Percentiles rank a stretch among this genome's conserved stretches.
Evolutionary conservation across 371 early-diverging fungal species (phyloP).

Genomic region (Mucor velutinosus): DNA sequence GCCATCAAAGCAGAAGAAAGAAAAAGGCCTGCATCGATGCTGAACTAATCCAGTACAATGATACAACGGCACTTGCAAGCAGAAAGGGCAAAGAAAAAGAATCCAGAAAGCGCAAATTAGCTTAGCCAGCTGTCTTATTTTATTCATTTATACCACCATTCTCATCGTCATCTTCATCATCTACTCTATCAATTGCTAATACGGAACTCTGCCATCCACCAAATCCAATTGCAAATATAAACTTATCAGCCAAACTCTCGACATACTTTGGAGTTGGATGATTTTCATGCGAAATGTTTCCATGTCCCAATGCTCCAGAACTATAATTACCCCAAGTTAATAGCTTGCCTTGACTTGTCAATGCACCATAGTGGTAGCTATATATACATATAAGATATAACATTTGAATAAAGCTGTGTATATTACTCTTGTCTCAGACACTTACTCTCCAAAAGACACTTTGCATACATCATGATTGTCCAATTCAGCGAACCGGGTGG

Average conservation of each 20-base stretch:
- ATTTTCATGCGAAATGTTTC: not conserved
- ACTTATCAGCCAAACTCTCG: conserved; percentile 16
- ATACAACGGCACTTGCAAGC: not conserved
- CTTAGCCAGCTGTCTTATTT: not conserved
- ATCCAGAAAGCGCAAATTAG: conserved; percentile 6
- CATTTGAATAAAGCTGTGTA: not conserved
- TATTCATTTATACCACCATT: not conserved
- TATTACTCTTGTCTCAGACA: not conserved
- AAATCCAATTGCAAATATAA: conserved; percentile 35
- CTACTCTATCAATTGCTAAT: conserved; percentile 11
- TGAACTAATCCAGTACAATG: not conserved
- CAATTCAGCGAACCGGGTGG: conserved; percentile 2
- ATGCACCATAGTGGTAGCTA: conserved; percentile 49
- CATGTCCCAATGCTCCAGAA: conserved; percentile 47
- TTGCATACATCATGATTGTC: conserved; percentile 19
- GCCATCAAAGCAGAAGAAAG: not conserved
- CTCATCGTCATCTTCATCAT: not conserved
- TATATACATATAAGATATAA: not conserved
- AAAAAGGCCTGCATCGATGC: not conserved
- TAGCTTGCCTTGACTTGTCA: conserved; percentile 42
- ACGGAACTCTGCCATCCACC: conserved; percentile 40
- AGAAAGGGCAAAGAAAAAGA: conserved; percentile 10
- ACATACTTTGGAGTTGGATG: conserved; percentile 9
- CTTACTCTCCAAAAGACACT: conserved; percentile 36
- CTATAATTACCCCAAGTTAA: conserved; percentile 47